Conservation (phyloP, 805 yeast genomes). For the Schizosaccharomyces cryophilus region DNA sequence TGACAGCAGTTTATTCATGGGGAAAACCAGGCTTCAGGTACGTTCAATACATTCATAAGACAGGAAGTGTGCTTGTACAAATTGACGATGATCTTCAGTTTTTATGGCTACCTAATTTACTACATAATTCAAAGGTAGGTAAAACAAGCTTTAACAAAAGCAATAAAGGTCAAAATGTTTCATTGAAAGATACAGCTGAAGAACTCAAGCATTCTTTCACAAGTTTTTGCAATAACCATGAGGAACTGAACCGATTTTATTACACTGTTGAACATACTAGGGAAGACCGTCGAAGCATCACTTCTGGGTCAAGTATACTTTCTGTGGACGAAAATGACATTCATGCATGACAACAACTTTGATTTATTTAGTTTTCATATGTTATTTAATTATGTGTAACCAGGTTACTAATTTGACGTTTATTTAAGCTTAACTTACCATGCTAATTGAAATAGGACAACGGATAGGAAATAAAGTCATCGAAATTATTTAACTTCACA, state of each 20-base stretch:
- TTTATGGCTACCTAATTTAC: slow-evolving; percentile 1
- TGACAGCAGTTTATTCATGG: slow-evolving; percentile 72
- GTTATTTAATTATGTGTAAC: background rate
- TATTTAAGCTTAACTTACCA: no score
- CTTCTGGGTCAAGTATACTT: background rate
- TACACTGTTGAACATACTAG: background rate
- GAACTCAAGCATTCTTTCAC: background rate
- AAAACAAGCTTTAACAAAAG: background rate
- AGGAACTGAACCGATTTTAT: background rate
- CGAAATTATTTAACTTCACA: no score
- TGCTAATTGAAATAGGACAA: no score
- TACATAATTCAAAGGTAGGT: background rate
- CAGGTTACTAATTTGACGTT: no score
- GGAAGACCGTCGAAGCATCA: background rate
- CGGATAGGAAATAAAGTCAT: no score
- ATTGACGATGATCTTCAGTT: slow-evolving; percentile 13
- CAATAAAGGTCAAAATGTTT: background rate
- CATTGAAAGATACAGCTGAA: background rate
- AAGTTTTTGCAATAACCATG: background rate
- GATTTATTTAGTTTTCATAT: background rate
- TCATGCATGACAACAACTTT: background rate
- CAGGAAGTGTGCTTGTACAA: slow-evolving; percentile 81
- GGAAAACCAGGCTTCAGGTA: slow-evolving; percentile 61
- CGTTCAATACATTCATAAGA: slow-evolving; percentile 70
- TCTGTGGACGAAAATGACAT: background rate